phyloP scores from a whole-genome alignment of 23 red algal genomes.

The Pyropia yezoensis region DNA sequence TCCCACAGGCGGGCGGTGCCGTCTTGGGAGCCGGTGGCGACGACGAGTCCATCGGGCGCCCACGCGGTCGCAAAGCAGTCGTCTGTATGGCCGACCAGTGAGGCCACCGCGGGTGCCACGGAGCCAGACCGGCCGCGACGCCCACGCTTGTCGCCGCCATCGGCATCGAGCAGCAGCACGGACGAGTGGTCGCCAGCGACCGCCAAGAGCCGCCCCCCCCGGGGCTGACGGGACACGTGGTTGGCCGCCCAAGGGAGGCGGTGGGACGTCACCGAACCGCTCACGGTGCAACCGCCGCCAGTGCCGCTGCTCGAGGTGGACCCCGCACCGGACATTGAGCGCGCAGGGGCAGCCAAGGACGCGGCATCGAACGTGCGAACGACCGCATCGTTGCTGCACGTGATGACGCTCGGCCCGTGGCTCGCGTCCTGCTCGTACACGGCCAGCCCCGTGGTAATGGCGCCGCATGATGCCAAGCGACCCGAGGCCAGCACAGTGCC shows the following conservation, averaged over 20 bases:
- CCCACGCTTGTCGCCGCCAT: slow-evolving; percentile 15
- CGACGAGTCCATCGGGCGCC: slow-evolving; percentile 66
- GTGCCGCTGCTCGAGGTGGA: too few relatives aligned
- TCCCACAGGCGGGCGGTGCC: slow-evolving; percentile 90
- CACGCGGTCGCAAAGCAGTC: slow-evolving; percentile 87
- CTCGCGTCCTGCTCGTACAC: slow-evolving; percentile 17
- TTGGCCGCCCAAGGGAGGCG: slow-evolving; percentile 55
- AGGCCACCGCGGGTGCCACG: slow-evolving; percentile 4
- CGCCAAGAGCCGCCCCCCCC: slow-evolving; percentile 43
- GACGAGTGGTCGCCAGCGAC: slow-evolving; percentile 64
- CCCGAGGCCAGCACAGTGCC: slow-evolving; percentile 45
- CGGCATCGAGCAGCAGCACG: slow-evolving; percentile 35
- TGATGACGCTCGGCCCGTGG: slow-evolving; percentile 22
- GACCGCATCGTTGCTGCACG: slow-evolving; percentile 67
- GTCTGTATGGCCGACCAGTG: slow-evolving; percentile 58
- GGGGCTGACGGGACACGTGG: slow-evolving; percentile 53
- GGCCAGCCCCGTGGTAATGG: slow-evolving; percentile 81
- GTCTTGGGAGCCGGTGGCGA: slow-evolving; percentile 93
- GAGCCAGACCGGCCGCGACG: too few relatives aligned
- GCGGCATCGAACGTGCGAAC: slow-evolving; percentile 71
- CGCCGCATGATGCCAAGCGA: slow-evolving; percentile 52
- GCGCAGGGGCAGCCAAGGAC: too few relatives aligned
- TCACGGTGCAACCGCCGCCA: too few relatives aligned
- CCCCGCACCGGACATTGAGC: too few relatives aligned
- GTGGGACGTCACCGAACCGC: neutral